phyloP scores from a whole-genome alignment of 139 green algal species.

The Tetradesmus obliquus region DNA sequence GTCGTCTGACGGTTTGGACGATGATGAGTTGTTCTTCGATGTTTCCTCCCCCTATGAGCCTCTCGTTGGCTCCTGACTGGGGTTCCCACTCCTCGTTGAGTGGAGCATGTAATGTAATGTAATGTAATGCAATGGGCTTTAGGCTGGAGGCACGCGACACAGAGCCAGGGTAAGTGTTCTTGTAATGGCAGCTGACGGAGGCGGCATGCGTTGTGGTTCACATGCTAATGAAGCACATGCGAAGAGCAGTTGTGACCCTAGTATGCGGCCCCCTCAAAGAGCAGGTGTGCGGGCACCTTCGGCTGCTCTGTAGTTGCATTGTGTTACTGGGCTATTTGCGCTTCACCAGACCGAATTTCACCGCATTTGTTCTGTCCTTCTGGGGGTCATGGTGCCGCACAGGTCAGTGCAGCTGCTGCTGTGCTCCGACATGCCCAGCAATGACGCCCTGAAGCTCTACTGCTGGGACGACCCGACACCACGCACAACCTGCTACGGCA shows the following conservation, averaged over 20 bases:
- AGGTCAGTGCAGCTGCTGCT: slow-evolving; percentile 34
- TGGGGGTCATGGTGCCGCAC: not conserved
- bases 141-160: slow-evolving; percentile 1
- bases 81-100: no score
- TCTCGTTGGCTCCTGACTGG: no score
- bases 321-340: no score
- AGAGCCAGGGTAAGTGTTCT: not conserved
- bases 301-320: no score
- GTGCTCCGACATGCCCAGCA: slow-evolving; percentile 1
- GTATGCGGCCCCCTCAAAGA: not conserved
- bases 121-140: not conserved
- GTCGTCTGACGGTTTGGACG: no score
- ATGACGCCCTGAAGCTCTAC: slow-evolving; percentile 32
- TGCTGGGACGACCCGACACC: slow-evolving; percentile 25
- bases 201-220: no score
- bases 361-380: not conserved
- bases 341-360: not conserved
- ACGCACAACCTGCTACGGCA: slow-evolving; percentile 24
- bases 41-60: no score
- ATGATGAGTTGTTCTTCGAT: no score
- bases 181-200: no score
- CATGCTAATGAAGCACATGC: not conserved
- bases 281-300: not conserved
- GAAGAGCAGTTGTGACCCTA: not conserved
- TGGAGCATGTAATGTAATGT: not conserved